Evolutionary conservation across 2,329 filamentous ascomycete species (phyloP), one percentile per base, ranked within the genome.

Genomic region (Aspergillus fischeri): DNA sequence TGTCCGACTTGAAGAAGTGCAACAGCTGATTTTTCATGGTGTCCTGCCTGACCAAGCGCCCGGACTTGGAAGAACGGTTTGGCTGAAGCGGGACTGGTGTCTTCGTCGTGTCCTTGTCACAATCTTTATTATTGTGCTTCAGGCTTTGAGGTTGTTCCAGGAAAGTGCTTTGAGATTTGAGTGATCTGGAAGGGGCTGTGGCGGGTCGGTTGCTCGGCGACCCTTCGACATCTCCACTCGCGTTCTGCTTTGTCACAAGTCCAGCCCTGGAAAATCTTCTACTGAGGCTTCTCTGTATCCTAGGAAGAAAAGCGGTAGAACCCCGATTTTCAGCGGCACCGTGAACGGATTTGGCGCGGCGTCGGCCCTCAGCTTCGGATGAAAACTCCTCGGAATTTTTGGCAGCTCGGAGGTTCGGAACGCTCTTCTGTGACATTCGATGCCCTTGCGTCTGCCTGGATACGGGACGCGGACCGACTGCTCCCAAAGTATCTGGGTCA

Each of bases 1-100:
- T 66, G 52, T 72, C 70, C 2, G 69, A 70, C 44, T 68, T 71
- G n/a, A 73, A 62, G 54, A 68, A 70, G 14, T 71, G 68, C 35
- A 65, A 62, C 17, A 73, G 62, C 57, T 73, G 71, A 10, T 66
- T 60, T 55, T 68, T 71, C 65, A 73, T 67, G 4, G 61, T 67
- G 8, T 73, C 68, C 2, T 52, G 58, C 48, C 55, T 61, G 9
- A 47, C 25, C n/a, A 57, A 57, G 35, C 51, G 29, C 57, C 59
- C 27, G 20, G 57, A 24, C 28, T 58, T 44, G 42, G 41, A n/a
- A 54, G 53, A 35, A 29, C 50, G 20, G 52, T 57, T 52, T 56
- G 51, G 57, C 28, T 51, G 62, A 4, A 56, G 50, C 11, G 35
- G 55, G 1, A 54, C 51, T 20, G 62, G 54, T 14, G 58, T 52